A percentile compares a stretch with the other conserved stretches of the same genome.
phyloP scores from a whole-genome alignment of 148 eudicot species.

The Vaccinium vitisidaea region DNA sequence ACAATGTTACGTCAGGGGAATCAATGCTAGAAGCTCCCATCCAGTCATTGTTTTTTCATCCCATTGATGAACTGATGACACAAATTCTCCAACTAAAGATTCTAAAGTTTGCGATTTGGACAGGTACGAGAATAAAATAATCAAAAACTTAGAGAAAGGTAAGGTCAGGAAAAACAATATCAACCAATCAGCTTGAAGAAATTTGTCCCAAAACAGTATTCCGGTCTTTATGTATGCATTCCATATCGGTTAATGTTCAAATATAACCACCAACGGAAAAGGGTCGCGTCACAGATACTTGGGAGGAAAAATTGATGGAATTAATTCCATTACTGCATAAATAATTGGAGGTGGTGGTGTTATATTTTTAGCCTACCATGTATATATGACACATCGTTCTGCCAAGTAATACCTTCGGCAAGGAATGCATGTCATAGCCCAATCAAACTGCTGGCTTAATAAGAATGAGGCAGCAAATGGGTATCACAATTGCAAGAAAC shows the following conservation, averaged over 20 bases:
- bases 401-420: no score
- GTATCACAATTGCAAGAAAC: no score
- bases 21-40: background rate
- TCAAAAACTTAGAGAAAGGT: background rate
- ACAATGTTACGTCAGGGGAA: slow-evolving; percentile 5
- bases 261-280: no score
- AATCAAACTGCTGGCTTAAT: no score
- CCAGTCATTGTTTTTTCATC: background rate
- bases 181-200: background rate
- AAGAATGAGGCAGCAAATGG: no score
- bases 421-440: no score
- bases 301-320: no score
- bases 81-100: slow-evolving; percentile 6
- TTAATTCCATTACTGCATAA: no score
- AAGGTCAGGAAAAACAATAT: slow-evolving; percentile 1
- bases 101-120: background rate
- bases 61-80: background rate
- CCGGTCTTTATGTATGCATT: background rate
- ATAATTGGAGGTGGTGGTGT: no score
- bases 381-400: no score
- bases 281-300: no score
- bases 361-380: no score
- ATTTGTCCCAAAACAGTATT: background rate
- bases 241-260: background rate
- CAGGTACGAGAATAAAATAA: background rate